Percentiles rank a stretch among this genome's conserved stretches.
These are phyloP conservation scores for Phylloboletellus chloephorus DNA, from an alignment of 1,284 basidiomycete genomes.

Conservation along the genomic window DNA sequence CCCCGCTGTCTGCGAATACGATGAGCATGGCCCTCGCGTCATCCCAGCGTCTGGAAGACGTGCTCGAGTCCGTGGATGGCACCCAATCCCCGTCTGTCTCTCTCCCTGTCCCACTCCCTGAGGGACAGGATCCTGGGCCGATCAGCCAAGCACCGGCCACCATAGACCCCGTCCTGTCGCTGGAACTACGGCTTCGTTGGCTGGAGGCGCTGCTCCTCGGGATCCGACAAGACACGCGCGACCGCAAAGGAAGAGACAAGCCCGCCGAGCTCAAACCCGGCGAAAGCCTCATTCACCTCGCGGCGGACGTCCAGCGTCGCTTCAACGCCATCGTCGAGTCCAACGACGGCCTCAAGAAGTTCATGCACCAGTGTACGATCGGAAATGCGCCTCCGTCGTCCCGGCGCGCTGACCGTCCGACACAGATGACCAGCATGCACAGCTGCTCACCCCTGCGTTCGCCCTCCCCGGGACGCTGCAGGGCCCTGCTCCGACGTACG, in stretches of 20 bases:
- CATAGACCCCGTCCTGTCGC: constrained; percentile 60
- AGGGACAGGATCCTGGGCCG: background rate
- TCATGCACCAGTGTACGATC: constrained; percentile 70
- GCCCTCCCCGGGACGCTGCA: constrained; percentile 56
- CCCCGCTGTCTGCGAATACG: constrained; percentile 31
- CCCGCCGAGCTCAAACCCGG: constrained; percentile 37
- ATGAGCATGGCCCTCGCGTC: constrained; percentile 22
- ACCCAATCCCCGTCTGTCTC: constrained; percentile 26
- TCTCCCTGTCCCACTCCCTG: no score
- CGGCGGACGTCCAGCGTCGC: constrained; percentile 54
- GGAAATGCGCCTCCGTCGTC: no score
- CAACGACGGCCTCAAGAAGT: constrained; percentile 66
- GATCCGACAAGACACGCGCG: constrained; percentile 43
- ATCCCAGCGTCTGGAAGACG: constrained; percentile 17
- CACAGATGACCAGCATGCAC: constrained; percentile 68
- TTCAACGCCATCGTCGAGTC: constrained; percentile 52
- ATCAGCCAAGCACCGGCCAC: constrained; percentile 14
- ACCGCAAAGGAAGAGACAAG: constrained; percentile 29
- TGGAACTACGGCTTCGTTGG: constrained; percentile 71
- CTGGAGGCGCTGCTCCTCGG: constrained; percentile 70
- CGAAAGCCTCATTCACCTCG: constrained; percentile 51
- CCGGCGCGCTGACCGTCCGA: background rate
- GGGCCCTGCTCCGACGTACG: constrained; percentile 47
- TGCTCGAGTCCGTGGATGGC: constrained; percentile 29
- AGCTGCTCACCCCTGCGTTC: constrained; percentile 66